Evolutionary conservation across 139 green algal genomes (phyloP).

Genomic region (Chlamydomonas applanata): DNA sequence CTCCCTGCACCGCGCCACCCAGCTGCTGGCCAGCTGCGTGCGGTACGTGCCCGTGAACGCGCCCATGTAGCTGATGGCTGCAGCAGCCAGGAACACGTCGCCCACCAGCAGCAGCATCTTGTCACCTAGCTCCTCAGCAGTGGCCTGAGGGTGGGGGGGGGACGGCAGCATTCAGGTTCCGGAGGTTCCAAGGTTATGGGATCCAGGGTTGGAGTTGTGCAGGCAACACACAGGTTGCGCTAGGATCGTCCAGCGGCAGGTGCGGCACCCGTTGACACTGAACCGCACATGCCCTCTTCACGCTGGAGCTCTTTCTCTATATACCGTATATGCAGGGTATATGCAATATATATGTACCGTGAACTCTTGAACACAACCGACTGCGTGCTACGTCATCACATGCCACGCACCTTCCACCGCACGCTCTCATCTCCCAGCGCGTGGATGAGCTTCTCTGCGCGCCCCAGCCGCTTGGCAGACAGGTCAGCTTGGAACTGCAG

Average conservation of each 20-base stretch:
- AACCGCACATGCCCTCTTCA: too few species aligned
- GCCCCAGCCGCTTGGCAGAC: conserved; percentile 50
- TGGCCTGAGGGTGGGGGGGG: too few species aligned
- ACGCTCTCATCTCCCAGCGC: conserved; percentile 72
- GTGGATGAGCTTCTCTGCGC: conserved; percentile 69
- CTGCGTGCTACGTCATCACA: neutral
- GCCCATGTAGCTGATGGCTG: conserved; percentile 74
- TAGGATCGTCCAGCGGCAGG: too few species aligned
- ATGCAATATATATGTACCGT: too few species aligned
- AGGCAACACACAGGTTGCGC: neutral
- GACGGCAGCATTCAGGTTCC: too few species aligned
- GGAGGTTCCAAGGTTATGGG: too few species aligned
- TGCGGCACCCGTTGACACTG: too few species aligned
- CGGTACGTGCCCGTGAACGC: conserved; percentile 68
- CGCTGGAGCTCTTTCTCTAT: too few species aligned
- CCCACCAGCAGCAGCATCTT: conserved; percentile 65
- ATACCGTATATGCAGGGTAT: neutral
- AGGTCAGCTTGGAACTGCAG: conserved; percentile 56
- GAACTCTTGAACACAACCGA: too few species aligned
- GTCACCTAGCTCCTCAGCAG: conserved; percentile 48
- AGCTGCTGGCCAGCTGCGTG: conserved; percentile 41
- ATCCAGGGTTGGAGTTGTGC: too few species aligned
- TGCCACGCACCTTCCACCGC: conserved; percentile 48
- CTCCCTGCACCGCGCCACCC: conserved; percentile 42
- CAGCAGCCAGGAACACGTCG: conserved; percentile 76